These are phyloP conservation scores for Zygosaccharomyces kombuchaensis DNA, from an alignment of 805 yeast species.

Conservation along the genomic window DNA sequence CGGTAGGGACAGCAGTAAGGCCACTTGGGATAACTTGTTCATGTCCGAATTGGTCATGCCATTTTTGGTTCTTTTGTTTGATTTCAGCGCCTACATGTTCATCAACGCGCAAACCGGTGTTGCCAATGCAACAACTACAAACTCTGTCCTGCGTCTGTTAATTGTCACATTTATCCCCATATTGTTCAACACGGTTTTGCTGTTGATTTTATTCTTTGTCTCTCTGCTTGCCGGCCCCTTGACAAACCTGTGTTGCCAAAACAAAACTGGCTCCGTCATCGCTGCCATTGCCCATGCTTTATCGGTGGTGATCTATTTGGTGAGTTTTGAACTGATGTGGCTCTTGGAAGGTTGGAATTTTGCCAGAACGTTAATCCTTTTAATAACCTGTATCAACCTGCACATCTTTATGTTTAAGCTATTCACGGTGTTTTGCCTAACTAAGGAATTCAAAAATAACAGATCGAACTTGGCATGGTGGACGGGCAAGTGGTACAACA, in stretches of 20 bases:
- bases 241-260: constrained; percentile 38
- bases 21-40: constrained; percentile 71
- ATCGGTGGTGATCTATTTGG: constrained; percentile 49
- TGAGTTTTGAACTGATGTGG: constrained; percentile 61
- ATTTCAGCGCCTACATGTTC: constrained; percentile 69
- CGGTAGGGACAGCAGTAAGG: constrained; percentile 59
- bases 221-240: constrained; percentile 51
- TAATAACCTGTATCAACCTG: constrained; percentile 50
- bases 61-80: constrained; percentile 59
- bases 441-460: constrained; percentile 60
- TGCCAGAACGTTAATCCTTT: constrained; percentile 54
- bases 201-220: constrained; percentile 37
- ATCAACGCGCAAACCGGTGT: constrained; percentile 89
- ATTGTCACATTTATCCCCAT: constrained; percentile 52
- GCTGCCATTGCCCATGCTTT: constrained; percentile 54
- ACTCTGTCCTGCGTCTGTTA: constrained; percentile 58
- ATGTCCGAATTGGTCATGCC: constrained; percentile 80
- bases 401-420: constrained; percentile 56
- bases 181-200: constrained; percentile 32
- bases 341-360: constrained; percentile 64
- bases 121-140: constrained; percentile 41
- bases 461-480: constrained; percentile 69
- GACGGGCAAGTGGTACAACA: constrained; percentile 67
- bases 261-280: constrained; percentile 44
- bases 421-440: constrained; percentile 46